Evolutionary conservation across 23 red algal species (phyloP).

Genomic region (Gracilaria vermiculophylla): DNA sequence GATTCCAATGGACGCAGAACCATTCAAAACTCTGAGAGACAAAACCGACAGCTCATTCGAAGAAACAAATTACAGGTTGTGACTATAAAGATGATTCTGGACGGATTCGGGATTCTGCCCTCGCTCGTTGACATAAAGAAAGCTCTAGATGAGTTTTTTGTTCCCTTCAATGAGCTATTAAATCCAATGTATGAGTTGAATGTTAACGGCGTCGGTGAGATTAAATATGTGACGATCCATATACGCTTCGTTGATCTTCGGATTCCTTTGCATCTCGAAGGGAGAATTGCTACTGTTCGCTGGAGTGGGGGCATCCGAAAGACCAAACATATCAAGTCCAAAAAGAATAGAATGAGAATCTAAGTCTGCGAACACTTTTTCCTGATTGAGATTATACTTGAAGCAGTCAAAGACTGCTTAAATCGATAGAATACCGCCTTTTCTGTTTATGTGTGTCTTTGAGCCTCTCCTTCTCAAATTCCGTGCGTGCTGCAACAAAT

Average conservation of each 20-base stretch:
- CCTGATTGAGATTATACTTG: no score
- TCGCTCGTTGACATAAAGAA: not conserved
- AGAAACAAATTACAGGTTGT: not conserved
- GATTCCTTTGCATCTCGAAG: not conserved
- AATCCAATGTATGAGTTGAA: not conserved
- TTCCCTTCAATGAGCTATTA: not conserved
- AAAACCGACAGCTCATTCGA: not conserved
- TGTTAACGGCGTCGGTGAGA: not conserved
- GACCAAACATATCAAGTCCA: not conserved
- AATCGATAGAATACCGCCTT: no score
- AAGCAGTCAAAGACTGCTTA: no score
- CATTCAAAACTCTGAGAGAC: not conserved
- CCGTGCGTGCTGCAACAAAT: no score
- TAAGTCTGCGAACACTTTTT: no score
- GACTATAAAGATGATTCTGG: not conserved
- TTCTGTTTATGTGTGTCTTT: no score
- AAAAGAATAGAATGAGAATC: not conserved
- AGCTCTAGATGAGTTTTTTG: not conserved
- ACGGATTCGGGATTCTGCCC: not conserved
- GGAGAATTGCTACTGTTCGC: not conserved
- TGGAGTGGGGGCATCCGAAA: not conserved
- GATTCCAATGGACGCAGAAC: not conserved
- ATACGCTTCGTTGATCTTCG: not conserved
- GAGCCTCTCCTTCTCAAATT: no score
- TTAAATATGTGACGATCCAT: not conserved